Percentiles rank a stretch among this genome's conserved stretches.
Conservation (phyloP, 1,139 yeast genomes). For the Candida sanyaensis region DNA sequence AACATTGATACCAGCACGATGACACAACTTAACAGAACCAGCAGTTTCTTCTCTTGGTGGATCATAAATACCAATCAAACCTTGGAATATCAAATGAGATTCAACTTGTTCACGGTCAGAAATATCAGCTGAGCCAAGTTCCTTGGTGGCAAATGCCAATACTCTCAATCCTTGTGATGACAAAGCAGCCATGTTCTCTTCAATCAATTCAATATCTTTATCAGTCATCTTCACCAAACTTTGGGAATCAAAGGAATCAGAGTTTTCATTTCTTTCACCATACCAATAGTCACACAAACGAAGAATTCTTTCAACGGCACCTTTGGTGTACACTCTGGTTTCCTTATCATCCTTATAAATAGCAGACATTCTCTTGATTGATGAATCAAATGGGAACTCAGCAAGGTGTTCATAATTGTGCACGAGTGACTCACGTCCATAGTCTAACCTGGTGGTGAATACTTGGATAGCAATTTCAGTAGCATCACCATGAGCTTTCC, state of each 20-base stretch:
- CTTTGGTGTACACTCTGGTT: slow-evolving; percentile 59
- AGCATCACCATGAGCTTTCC: slow-evolving; percentile 86
- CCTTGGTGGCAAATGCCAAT: slow-evolving; percentile 63
- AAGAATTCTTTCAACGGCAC: slow-evolving; percentile 77
- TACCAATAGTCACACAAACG: slow-evolving; percentile 60
- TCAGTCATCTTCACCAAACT: slow-evolving; percentile 39
- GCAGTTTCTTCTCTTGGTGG: slow-evolving; percentile 81
- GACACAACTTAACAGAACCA: slow-evolving; percentile 66
- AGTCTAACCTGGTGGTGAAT: slow-evolving; percentile 59
- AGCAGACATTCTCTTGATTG: slow-evolving; percentile 75
- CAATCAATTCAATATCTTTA: slow-evolving; percentile 43
- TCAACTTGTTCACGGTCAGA: slow-evolving; percentile 56
- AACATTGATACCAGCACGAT: slow-evolving; percentile 76
- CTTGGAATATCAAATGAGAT: slow-evolving; percentile 56
- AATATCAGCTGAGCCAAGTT: slow-evolving; percentile 23
- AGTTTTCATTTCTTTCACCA: slow-evolving; percentile 23
- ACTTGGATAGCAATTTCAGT: slow-evolving; percentile 85
- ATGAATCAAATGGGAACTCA: slow-evolving; percentile 80
- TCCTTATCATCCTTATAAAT: slow-evolving; percentile 45
- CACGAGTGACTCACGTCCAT: slow-evolving; percentile 44
- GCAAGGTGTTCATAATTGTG: slow-evolving; percentile 42
- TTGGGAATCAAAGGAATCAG: slow-evolving; percentile 19
- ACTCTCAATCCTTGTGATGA: slow-evolving; percentile 76
- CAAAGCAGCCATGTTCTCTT: slow-evolving; percentile 60
- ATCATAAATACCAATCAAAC: slow-evolving; percentile 79